Conservation (phyloP, 176 grass and related monocot genomes). For the Poa annua region DNA sequence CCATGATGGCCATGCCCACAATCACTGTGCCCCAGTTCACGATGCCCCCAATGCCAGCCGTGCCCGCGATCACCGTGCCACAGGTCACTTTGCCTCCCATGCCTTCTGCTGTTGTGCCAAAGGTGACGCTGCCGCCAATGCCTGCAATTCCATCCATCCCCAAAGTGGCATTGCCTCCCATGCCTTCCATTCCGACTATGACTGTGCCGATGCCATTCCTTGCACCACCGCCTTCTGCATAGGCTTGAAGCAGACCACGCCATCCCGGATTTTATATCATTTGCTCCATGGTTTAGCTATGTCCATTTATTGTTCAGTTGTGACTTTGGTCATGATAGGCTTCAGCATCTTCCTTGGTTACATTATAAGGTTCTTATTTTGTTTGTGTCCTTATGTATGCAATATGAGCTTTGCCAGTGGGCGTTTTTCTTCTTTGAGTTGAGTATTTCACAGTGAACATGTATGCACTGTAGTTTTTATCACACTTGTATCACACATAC, state of each 20-base stretch:
- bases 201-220: conserved; percentile 12
- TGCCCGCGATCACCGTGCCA: background rate
- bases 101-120: conserved; percentile 21
- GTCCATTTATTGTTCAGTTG: background rate
- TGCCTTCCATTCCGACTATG: background rate
- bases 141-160: conserved; percentile 17
- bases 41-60: background rate
- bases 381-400: background rate
- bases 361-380: background rate
- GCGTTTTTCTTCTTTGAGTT: background rate
- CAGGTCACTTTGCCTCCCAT: conserved; percentile 22
- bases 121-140: conserved; percentile 31
- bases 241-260: background rate
- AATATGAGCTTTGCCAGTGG: background rate
- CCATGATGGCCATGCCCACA: background rate
- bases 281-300: background rate
- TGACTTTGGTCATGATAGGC: background rate
- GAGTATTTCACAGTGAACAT: background rate
- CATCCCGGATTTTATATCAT: background rate
- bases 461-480: background rate
- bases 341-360: background rate
- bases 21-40: conserved; percentile 1
- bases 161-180: conserved; percentile 11
- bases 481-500: background rate
- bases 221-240: conserved; percentile 22